A percentile compares a stretch with the other conserved stretches of the same genome.
Evolutionary conservation across 2,329 filamentous ascomycete genomes (phyloP).

Genomic region (Aureobasidium sp.): DNA sequence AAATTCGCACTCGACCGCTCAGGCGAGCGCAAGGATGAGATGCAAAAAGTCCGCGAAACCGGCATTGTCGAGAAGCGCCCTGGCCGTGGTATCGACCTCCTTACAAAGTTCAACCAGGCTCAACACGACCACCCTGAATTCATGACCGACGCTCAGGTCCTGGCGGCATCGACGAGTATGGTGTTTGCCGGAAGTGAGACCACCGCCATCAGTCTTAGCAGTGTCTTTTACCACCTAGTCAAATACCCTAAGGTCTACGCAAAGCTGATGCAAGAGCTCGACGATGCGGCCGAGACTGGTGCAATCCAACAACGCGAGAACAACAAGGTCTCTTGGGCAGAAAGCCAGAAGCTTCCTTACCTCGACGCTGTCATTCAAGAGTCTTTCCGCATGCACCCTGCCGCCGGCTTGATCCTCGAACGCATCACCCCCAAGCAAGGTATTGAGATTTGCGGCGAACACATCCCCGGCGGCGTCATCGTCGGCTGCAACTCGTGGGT

Average conservation of each 20-base stretch:
- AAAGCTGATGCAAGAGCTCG: slow-evolving; percentile 56
- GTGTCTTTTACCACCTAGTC: slow-evolving; percentile 68
- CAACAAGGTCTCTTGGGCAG: slow-evolving; percentile 60
- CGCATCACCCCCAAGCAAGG: slow-evolving; percentile 62
- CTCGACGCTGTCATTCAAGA: slow-evolving; percentile 75
- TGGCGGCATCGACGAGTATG: slow-evolving; percentile 67
- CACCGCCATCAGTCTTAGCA: slow-evolving; percentile 65
- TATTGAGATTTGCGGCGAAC: slow-evolving; percentile 54
- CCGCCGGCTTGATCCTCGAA: slow-evolving; percentile 65
- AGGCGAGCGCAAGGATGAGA: slow-evolving; percentile 54
- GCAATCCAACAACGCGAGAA: slow-evolving; percentile 38
- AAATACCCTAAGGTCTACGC: slow-evolving; percentile 52
- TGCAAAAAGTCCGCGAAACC: slow-evolving; percentile 40
- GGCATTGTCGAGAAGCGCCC: slow-evolving; percentile 30
- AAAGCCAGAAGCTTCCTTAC: slow-evolving; percentile 64
- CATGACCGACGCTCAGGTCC: slow-evolving; percentile 63
- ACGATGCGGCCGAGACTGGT: slow-evolving; percentile 49
- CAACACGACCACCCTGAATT: slow-evolving; percentile 61
- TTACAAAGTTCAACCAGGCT: slow-evolving; percentile 66
- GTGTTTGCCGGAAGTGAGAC: slow-evolving; percentile 70
- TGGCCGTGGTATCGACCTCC: slow-evolving; percentile 49
- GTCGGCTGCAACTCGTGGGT: slow-evolving; percentile 72
- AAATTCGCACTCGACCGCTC: slow-evolving; percentile 64
- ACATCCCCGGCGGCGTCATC: slow-evolving; percentile 62
- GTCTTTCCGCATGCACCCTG: slow-evolving; percentile 68